Base-by-base conservation (phyloP, 2,329 filamentous ascomycete genomes). In the Hymenoscyphus occultus region DNA sequence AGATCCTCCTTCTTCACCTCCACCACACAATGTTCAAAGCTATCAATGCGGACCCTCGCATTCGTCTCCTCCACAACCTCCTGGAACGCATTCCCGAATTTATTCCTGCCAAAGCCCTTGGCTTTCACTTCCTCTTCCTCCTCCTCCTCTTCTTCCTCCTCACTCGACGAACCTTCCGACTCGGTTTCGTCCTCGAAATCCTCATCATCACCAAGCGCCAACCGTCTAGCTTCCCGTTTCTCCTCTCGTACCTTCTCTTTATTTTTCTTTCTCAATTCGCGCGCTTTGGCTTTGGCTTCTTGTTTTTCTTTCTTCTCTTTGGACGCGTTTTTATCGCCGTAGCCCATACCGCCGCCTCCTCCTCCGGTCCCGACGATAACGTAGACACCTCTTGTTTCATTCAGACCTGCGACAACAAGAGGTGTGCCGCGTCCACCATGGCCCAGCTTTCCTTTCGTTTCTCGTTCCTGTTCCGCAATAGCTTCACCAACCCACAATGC, bases 1-100 rank as follows among this genome's bases (percentile, higher is more conserved):
- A 99, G 80, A 78, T 98, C 95, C 75, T 98, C 95, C 80, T 97
- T 97, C 78, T 89, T 89, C n/a, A 99, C 94, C 77, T 99, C 95
- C 58, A 98, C 93, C 7, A 98, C 95, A 74, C 92, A 96, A 76
- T 97, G 92, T 78, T 99, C 95, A 74, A 99, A 99, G 77, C 91
- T 96, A 78, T 99, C 95, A 75, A 97, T 96, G 66, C 93, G 83
- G 22, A 98, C 93, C 16, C 93, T 81, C 0, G 94, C 92, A 65
- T 89, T 95, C 16, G 94, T 98, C 81, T 97, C 92, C 61, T 90
- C 86, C 1, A 97, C 91, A 0, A 98, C 95, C 74, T 97, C 93
- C 76, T 97, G 93, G 77, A 99, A 99, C 2, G 95, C 94, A 72
- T 90, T 93, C 7, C 95, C 95, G 74, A 99, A 99, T 60, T 90